These are phyloP conservation scores for Leptographium procerum DNA, from an alignment of 2,329 filamentous ascomycete species.

Conservation along the genomic window DNA sequence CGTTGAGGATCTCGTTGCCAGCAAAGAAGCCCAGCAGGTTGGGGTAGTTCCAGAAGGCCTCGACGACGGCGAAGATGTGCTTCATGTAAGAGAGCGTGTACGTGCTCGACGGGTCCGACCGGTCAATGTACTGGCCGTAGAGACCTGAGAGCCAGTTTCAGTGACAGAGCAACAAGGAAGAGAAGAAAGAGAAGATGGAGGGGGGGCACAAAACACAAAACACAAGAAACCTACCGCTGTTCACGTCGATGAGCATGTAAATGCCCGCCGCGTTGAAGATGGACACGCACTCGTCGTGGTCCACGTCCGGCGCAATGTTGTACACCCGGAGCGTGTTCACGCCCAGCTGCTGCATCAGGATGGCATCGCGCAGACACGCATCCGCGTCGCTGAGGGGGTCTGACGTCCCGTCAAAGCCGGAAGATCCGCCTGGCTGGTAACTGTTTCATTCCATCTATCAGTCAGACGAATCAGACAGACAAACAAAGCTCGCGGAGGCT, in stretches of 20 bases:
- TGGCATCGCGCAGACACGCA: slow-evolving; percentile 65
- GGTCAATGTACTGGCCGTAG: slow-evolving; percentile 43
- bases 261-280: slow-evolving; percentile 70
- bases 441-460: neutral
- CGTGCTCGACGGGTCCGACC: slow-evolving; percentile 21
- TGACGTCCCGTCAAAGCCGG: slow-evolving; percentile 39
- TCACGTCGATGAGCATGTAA: slow-evolving; percentile 73
- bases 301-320: slow-evolving; percentile 59
- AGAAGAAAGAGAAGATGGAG: neutral
- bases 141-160: slow-evolving; percentile 16
- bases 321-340: slow-evolving; percentile 80
- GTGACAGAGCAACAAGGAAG: neutral
- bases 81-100: slow-evolving; percentile 32
- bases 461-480: neutral
- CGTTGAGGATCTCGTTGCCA: slow-evolving; percentile 75
- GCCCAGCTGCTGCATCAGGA: slow-evolving; percentile 69
- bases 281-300: slow-evolving; percentile 73
- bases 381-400: slow-evolving; percentile 66
- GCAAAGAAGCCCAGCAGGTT: slow-evolving; percentile 78
- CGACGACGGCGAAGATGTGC: slow-evolving; percentile 47
- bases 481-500: neutral
- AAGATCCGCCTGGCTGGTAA: slow-evolving; percentile 55
- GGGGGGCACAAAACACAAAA: no score
- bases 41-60: slow-evolving; percentile 64
- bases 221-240: slow-evolving; percentile 41